Base-by-base conservation (phyloP, 1,284 basidiomycete species). In the Apiotrichum domesticum region DNA sequence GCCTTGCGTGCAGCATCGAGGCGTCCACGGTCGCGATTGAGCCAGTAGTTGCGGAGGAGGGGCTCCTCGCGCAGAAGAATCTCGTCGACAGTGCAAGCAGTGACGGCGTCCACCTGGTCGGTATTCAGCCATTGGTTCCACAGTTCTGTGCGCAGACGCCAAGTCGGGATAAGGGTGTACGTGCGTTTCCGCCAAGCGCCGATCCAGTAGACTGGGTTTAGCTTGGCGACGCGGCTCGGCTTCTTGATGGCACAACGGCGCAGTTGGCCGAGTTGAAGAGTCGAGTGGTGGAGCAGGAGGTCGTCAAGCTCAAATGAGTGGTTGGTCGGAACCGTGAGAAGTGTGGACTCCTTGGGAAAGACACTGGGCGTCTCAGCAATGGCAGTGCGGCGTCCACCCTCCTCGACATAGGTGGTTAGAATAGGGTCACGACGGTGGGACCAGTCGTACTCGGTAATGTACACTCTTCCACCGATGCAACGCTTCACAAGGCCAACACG, bases 1-100 rank as follows among this genome's bases (percentile, higher is more conserved):
- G 35, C 39, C 10, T 21, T 15, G 8, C 49, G 46, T 11, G 57
- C 57, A 9, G 8, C n/a, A 1, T 34, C 46, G 5, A 58, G 53
- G 6, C 37, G 57, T 9, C 57, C 53, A 7, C 45, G 35, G 43
- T 58, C 57, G 4, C 57, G 49, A 11, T 53, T 52, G 7, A 52
- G 50, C 57, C 57, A 58, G 50, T 58, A 58, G 2, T 29, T 13
- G 13, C 40, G 40, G 3, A 58, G 49, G 6, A 58, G 39, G 21
- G 53, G 53, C 15, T 58, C 53, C 53, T 51, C 46, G 15, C 57
- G 57, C 4, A 58, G 57, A 4, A 55, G 39, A 35, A 55, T 45
- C 57, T 58, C 57, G 40, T 58, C 57, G 41, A 58, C 53, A 4
- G 40, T 47, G 46, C 57, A 55, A 3, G 57, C 53, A 1, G 57